Evolutionary conservation across 75 land plant species (phyloP).

Genomic region (Ceratopteris richardii): DNA sequence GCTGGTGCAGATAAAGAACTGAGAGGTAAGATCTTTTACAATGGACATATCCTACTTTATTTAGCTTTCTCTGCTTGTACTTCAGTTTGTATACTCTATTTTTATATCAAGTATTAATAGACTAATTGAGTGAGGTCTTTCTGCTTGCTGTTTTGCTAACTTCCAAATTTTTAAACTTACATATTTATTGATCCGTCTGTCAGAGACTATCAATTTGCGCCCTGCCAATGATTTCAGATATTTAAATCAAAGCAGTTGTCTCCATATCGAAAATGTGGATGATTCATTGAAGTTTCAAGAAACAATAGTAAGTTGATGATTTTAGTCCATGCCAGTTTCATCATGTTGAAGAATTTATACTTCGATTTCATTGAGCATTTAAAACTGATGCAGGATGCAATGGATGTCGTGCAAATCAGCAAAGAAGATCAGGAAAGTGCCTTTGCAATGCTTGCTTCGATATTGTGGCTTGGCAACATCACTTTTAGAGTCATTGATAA

Average conservation of each 20-base stretch:
- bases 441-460: slow-evolving; percentile 77
- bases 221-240: slow-evolving; percentile 51
- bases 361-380: too few species aligned
- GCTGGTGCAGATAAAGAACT: slow-evolving; percentile 70
- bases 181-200: too few species aligned
- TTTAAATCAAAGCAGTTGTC: slow-evolving; percentile 65
- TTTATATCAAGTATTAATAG: not conserved
- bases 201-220: slow-evolving; percentile 56
- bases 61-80: not conserved
- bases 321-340: too few species aligned
- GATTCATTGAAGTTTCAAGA: slow-evolving; percentile 52
- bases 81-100: not conserved
- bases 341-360: not conserved
- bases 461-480: slow-evolving; percentile 87
- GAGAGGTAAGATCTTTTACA: slow-evolving; percentile 53
- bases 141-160: slow-evolving; percentile 4
- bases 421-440: slow-evolving; percentile 65
- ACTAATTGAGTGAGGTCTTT: not conserved
- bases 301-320: slow-evolving; percentile 62
- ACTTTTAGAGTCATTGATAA: slow-evolving; percentile 51
- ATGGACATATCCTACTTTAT: not conserved
- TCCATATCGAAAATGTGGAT: slow-evolving; percentile 60
- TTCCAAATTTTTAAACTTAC: too few species aligned
- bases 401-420: slow-evolving; percentile 58
- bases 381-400: slow-evolving; percentile 79